Percentiles rank a stretch among this genome's conserved stretches.
Conservation (phyloP, 306 rosid species). For the Elaeagnus macrophylla region DNA sequence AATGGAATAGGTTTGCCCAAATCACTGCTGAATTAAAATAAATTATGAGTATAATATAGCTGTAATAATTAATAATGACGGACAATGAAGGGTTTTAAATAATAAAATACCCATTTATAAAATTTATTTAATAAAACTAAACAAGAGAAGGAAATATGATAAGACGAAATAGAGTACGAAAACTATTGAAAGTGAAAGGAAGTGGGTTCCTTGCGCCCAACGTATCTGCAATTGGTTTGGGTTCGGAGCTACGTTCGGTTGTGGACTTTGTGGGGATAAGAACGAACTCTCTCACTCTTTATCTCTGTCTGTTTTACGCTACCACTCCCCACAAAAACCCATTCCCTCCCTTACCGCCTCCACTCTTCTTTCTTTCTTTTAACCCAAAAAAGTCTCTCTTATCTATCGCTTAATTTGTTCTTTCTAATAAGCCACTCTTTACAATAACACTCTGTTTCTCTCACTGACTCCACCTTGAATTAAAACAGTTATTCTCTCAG, state of each 20-base stretch:
- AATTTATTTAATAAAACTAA: slow-evolving; percentile 1
- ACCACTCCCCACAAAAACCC: slow-evolving; percentile 74
- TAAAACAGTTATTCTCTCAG: background rate
- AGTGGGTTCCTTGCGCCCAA: slow-evolving; percentile 75
- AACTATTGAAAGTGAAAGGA: slow-evolving; percentile 63
- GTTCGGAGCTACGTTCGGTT: slow-evolving; percentile 42
- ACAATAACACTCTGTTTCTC: background rate
- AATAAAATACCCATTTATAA: too few species aligned
- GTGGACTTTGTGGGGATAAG: slow-evolving; percentile 88
- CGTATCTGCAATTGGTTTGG: slow-evolving; percentile 38
- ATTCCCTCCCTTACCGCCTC: slow-evolving; percentile 13
- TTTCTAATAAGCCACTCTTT: background rate
- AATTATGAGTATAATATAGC: too few species aligned
- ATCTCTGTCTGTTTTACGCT: too few species aligned
- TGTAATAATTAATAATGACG: too few species aligned
- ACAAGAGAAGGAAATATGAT: slow-evolving; percentile 20
- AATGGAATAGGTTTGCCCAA: too few species aligned
- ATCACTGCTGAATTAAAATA: too few species aligned
- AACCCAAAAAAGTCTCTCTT: slow-evolving; percentile 8
- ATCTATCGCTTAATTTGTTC: background rate
- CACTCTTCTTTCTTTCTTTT: too few species aligned
- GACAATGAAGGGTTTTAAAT: too few species aligned
- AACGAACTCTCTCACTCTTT: slow-evolving; percentile 36
- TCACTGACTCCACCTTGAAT: background rate
- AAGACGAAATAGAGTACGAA: slow-evolving; percentile 46